Percentiles rank a stretch among this genome's conserved stretches.
These are phyloP conservation scores for Garcia nutans DNA, from an alignment of 345 rosid genomes.

Conservation along the genomic window DNA sequence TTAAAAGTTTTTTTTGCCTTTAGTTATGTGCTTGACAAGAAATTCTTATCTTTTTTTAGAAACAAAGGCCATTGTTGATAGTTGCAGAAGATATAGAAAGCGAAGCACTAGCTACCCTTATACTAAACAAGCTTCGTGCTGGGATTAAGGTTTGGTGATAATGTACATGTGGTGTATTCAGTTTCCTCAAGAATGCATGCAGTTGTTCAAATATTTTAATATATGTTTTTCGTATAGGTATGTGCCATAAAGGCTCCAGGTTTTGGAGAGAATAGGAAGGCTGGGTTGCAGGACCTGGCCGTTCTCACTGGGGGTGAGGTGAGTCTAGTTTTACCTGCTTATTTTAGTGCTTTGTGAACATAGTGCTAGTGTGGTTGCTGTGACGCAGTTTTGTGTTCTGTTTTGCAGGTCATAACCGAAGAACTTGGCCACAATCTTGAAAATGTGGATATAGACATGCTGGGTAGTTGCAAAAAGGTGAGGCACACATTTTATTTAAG, in stretches of 20 bases:
- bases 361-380: background rate
- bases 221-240: conserved; percentile 40
- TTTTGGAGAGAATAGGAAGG: conserved; percentile 94
- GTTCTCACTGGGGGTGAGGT: conserved; percentile 88
- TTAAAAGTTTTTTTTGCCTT: background rate
- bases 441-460: conserved; percentile 75
- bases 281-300: conserved; percentile 84
- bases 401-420: conserved; percentile 74
- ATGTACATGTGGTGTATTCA: background rate
- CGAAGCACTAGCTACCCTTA: conserved; percentile 81
- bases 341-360: background rate
- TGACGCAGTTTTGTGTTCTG: background rate
- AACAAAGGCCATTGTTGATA: conserved; percentile 79
- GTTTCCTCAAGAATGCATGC: background rate
- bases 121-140: conserved; percentile 92
- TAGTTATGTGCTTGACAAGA: background rate
- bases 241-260: conserved; percentile 98
- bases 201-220: background rate
- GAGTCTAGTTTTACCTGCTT: conserved; percentile 20
- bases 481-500: background rate
- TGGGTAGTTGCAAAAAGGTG: conserved; percentile 94
- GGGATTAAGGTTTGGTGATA: conserved; percentile 73
- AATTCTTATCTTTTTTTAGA: conserved; percentile 41
- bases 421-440: conserved; percentile 96
- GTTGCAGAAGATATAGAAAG: conserved; percentile 98